Evolutionary conservation across 73 alveolate species (phyloP).

Genomic region (Tetrahymena thermophila): DNA sequence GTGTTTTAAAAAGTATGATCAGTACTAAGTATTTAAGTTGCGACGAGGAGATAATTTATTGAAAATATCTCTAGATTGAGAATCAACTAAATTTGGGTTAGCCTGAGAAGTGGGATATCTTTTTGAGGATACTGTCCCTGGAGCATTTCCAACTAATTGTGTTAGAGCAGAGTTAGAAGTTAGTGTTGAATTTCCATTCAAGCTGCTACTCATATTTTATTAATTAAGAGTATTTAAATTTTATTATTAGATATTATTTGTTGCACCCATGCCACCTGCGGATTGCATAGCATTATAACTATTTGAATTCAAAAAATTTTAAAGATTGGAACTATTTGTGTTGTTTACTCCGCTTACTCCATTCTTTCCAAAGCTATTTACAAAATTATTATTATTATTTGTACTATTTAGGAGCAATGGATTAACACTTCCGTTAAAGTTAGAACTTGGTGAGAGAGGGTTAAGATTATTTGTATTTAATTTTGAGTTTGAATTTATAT

Average conservation of each 20-base stretch:
- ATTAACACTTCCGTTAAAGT: background rate
- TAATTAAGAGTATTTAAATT: background rate
- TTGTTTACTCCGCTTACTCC: background rate
- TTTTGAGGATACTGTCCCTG: background rate
- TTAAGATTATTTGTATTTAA: background rate
- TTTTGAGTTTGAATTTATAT: background rate
- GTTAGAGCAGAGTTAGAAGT: background rate
- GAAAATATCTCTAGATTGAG: background rate
- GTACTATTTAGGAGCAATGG: background rate
- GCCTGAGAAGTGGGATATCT: background rate
- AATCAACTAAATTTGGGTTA: background rate
- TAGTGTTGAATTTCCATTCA: background rate
- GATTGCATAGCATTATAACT: background rate
- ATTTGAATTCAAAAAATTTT: background rate
- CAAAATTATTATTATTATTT: background rate
- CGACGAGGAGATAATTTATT: conserved; percentile 3
- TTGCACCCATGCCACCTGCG: background rate
- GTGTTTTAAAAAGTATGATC: background rate
- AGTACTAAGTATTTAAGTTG: background rate
- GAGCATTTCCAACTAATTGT: background rate
- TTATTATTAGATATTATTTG: background rate
- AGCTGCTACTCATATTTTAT: background rate
- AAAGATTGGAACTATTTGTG: background rate
- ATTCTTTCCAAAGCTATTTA: background rate
- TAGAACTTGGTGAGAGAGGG: background rate